Percentiles rank a stretch among this genome's conserved stretches.
Conservation (phyloP, 2,329 filamentous ascomycete species). For the Epichloe bromicola region DNA sequence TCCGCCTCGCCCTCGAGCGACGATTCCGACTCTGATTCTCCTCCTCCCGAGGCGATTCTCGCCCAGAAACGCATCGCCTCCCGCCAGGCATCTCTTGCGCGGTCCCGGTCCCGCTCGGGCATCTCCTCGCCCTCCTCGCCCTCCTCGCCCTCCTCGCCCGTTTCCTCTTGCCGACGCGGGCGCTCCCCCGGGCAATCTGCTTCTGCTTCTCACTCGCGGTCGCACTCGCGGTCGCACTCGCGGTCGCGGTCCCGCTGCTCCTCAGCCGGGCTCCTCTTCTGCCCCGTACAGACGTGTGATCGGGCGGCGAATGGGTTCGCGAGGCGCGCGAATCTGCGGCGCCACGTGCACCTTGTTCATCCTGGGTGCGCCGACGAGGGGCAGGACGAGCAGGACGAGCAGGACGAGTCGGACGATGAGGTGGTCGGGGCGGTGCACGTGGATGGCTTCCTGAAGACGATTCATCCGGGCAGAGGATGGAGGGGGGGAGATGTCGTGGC, state of each 20-base stretch:
- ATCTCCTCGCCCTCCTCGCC: conserved; percentile 7
- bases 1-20: conserved; percentile 12
- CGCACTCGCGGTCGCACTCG: conserved; percentile 8
- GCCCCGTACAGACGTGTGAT: conserved; percentile 24
- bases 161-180: background rate
- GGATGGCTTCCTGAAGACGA: conserved; percentile 51
- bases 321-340: conserved; percentile 21
- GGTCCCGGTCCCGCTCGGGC: conserved; percentile 14
- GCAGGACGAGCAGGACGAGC: conserved; percentile 12
- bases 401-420: conserved; percentile 34
- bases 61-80: conserved; percentile 18
- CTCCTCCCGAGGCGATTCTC: conserved; percentile 12
- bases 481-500: conserved; percentile 20
- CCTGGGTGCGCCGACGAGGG: conserved; percentile 22
- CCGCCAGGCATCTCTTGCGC: conserved; percentile 1
- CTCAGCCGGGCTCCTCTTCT: conserved; percentile 22
- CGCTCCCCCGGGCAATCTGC: background rate
- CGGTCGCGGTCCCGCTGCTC: conserved; percentile 15
- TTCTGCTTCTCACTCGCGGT: background rate
- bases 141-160: background rate
- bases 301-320: conserved; percentile 24
- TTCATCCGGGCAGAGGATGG: conserved; percentile 37
- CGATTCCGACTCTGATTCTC: conserved; percentile 2
- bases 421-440: conserved; percentile 51
- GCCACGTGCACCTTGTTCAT: conserved; percentile 27